Evolutionary conservation across 2,329 filamentous ascomycete genomes (phyloP), one percentile per base, ranked within the genome.

Genomic region (Thelonectria discophora): DNA sequence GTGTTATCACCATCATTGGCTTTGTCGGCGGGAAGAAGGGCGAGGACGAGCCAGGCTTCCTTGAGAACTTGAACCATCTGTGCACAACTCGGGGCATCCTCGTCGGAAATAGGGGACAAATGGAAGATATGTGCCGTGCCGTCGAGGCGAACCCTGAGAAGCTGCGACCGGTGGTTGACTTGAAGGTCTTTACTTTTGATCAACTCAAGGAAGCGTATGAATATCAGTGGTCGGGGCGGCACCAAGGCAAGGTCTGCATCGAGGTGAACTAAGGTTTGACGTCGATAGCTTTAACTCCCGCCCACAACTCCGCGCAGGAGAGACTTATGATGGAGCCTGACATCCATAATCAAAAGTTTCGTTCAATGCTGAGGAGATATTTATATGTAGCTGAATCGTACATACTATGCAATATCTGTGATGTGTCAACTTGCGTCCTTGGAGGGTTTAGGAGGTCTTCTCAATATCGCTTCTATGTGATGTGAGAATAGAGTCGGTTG

Each of bases 41-140:
- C 45, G 59, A 66, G 42, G 69, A 69, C 7, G 67, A 75, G 62
- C 74, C 74, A 1, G 68, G 75, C 12, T 78, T 78, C 69, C 65
- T 77, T 6, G 75, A 76, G 56, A 73, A 69, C 62, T 64, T 78
- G 12, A 64, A 30, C 27, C 66, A 69, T 32, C 48, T 73, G 15
- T 78, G 79, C 71, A 84, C 78, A 0, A 77, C 78, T 7, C 74
- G 84, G 3, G 82, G 82, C 27, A 64, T 85, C 3, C 72, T 82
- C 43, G 79, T 81, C 7, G 84, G 84, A 4, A 82, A 62, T 67
- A 72, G 81, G 15, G 45, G 72, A 3, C 79, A 82, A 74, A 46
- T 46, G 42, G 81, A 85, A 72, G 82, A 84, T 10, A 82, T 86
- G 79, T 79, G 78, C 64, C 73, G 75, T 1, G 81, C 81, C 15